phyloP scores from a whole-genome alignment of 306 rosid species.

The Cucumis cinereus region DNA sequence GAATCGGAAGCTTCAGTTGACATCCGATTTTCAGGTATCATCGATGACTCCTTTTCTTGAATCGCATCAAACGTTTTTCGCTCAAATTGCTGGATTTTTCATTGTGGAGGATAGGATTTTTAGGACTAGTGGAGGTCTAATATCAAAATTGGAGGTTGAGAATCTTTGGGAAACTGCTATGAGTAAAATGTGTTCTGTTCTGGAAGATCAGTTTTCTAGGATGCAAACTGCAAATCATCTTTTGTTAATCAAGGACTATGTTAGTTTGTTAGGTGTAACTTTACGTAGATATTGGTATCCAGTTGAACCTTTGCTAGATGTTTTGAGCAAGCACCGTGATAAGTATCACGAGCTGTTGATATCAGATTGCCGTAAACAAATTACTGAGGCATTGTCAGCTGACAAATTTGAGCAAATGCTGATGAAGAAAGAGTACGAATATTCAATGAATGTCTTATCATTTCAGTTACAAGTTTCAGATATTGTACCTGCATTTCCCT shows the following conservation, averaged over 20 bases:
- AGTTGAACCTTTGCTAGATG: constrained; percentile 87
- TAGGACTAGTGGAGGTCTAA: constrained; percentile 86
- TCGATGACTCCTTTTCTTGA: constrained; percentile 98
- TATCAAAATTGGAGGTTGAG: constrained; percentile 90
- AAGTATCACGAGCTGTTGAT: constrained; percentile 88
- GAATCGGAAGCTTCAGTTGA: constrained; percentile 87
- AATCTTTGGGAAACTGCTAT: constrained; percentile 96
- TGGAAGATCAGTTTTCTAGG: constrained; percentile 97
- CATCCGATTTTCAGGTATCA: constrained; percentile 96
- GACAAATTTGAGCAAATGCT: constrained; percentile 96
- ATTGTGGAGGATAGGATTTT: constrained; percentile 87
- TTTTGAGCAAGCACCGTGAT: constrained; percentile 93
- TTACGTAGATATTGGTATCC: constrained; percentile 85
- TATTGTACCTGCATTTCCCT: constrained; percentile 85
- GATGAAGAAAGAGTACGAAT: constrained; percentile 97
- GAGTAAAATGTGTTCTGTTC: constrained; percentile 93
- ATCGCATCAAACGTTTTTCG: constrained; percentile 93
- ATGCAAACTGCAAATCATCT: constrained; percentile 98
- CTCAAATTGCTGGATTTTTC: constrained; percentile 93
- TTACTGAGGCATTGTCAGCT: constrained; percentile 63
- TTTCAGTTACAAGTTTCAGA: constrained; percentile 85
- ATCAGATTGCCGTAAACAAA: constrained; percentile 90
- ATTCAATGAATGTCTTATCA: constrained; percentile 94
- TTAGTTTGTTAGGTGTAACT: constrained; percentile 84
- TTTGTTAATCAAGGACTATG: constrained; percentile 86